These are phyloP conservation scores for Neospermospora avenae DNA, from an alignment of 2,329 filamentous ascomycete genomes.

Conservation along the genomic window DNA sequence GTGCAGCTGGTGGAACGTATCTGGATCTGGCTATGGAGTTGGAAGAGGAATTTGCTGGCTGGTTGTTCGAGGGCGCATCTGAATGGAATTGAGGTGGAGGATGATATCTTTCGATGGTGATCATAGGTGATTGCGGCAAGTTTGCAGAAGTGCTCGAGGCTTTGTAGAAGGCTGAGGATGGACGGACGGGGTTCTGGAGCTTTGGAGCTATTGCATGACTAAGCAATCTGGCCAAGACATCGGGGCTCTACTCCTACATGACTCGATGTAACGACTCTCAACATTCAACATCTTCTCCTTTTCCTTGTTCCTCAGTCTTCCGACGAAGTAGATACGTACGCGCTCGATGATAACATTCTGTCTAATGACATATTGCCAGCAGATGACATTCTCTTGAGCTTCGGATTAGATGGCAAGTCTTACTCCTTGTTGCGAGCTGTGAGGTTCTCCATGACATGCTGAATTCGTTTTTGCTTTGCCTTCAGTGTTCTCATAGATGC, in stretches of 20 bases:
- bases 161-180: not conserved
- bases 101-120: constrained; percentile 58
- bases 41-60: constrained; percentile 44
- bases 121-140: constrained; percentile 43
- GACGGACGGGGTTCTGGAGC: not conserved
- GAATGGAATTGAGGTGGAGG: constrained; percentile 24
- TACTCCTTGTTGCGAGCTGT: not conserved
- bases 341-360: not conserved
- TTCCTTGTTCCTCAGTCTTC: not conserved
- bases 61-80: constrained; percentile 31
- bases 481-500: too few species aligned
- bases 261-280: not conserved
- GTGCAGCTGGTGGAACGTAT: constrained; percentile 58
- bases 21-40: constrained; percentile 43
- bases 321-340: not conserved
- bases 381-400: too few species aligned
- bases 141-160: not conserved
- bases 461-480: too few species aligned
- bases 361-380: too few species aligned
- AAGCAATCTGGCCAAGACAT: not conserved
- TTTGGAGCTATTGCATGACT: not conserved
- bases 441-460: too few species aligned
- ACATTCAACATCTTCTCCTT: not conserved
- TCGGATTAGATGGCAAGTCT: too few species aligned
- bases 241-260: not conserved